phyloP scores from a whole-genome alignment of 1,139 yeast species.

The Blastobotrys ciferrii region DNA sequence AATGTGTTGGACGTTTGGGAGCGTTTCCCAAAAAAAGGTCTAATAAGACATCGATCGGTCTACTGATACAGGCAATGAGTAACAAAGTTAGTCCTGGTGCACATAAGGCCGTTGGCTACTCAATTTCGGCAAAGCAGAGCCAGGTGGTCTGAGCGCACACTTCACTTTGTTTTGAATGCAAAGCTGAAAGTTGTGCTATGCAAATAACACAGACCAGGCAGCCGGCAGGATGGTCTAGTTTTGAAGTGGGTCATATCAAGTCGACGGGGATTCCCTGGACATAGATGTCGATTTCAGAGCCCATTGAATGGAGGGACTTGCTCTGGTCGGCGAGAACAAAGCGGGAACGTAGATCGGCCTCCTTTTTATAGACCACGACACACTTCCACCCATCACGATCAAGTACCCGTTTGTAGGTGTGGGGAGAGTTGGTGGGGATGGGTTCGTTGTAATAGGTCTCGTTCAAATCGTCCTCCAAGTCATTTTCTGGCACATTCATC shows the following conservation, averaged over 20 bases:
- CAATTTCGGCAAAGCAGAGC: too few relatives aligned
- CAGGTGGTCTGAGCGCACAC: too few relatives aligned
- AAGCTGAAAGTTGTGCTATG: too few relatives aligned
- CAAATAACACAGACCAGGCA: too few relatives aligned
- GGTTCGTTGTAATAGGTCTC: constrained; percentile 6
- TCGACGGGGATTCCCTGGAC: neutral
- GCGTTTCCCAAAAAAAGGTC: too few relatives aligned
- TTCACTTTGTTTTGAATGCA: too few relatives aligned
- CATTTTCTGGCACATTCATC: neutral
- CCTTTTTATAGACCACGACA: neutral
- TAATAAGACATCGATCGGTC: too few relatives aligned
- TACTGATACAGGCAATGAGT: too few relatives aligned
- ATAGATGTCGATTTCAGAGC: neutral
- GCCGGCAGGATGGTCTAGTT: too few relatives aligned
- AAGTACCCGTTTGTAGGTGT: neutral
- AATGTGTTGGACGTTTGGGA: too few relatives aligned
- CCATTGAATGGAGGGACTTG: neutral
- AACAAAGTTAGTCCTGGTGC: too few relatives aligned
- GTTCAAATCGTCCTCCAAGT: constrained; percentile 4
- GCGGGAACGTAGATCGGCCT: neutral
- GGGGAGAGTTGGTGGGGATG: neutral
- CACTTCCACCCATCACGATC: constrained; percentile 1
- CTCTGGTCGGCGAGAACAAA: neutral
- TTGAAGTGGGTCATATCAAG: neutral
- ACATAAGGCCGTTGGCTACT: too few relatives aligned